Base-by-base conservation (phyloP, 1,139 yeast genomes). In the Candida sojae region DNA sequence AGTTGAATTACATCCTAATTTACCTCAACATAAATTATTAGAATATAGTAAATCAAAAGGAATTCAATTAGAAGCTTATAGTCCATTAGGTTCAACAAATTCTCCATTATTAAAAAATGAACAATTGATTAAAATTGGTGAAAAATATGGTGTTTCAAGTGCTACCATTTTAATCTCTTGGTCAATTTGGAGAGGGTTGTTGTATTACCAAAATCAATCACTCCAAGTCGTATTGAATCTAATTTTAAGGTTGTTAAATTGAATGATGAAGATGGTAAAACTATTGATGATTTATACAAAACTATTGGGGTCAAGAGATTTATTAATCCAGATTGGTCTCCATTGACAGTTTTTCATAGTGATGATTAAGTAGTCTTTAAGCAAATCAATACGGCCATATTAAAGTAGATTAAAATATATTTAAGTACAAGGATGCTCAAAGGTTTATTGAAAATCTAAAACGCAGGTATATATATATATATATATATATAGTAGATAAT, bases 161-260 rank as follows among this genome's bases (percentile, higher is more conserved):
- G 79, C 75, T 25, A 77, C 73, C 47, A 68, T 83, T 10, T 63
- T 80, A 53, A 63, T 75, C 35, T 79, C 84, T 6, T 83, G 83
- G 71, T 83, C 81, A 44, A 67, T 80, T 33, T 73, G 75, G 57
- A 72, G 80, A 54, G 80, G 7, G 68, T 79, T 34, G 67, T 77
- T 37, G 84, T 79, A 5, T 70, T 82, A 48, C 83, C 85, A 37
- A 79, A 83, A 64, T 80, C 86, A 29, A 71, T 66, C 26, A 69
- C 68, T 25, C 66, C 66, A 17, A 49, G 63, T 17, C 63, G 77
- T 59, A 64, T 73, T 41, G 57, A 62, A 41, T 56, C 64, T 43
- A 73, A 72, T 58, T 60, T 69, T 48, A 55, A 64, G 45, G 66
- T 73, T 11, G 57, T 69, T 42, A 53, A 46, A 4, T 63, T 73